Evolutionary conservation across 768 basidiomycete genomes (phyloP).

Genomic region (Lactarius vividus): DNA sequence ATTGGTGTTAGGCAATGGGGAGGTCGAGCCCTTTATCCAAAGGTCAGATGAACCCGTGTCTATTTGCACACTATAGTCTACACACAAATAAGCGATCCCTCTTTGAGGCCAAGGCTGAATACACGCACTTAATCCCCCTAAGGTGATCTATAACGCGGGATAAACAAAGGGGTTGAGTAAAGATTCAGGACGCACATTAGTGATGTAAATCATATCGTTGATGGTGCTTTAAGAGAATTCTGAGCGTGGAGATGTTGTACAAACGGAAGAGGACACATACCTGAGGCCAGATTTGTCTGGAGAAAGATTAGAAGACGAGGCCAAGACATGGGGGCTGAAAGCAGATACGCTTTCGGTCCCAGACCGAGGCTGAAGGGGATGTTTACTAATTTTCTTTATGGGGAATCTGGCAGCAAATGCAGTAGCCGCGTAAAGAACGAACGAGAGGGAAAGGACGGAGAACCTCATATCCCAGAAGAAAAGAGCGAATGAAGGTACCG

Average conservation of each 20-base stretch:
- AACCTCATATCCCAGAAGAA: slow-evolving; percentile 42
- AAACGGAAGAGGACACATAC: slow-evolving; percentile 35
- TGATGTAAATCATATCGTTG: slow-evolving; percentile 75
- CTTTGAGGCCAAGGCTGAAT: not conserved
- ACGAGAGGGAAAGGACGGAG: slow-evolving; percentile 36
- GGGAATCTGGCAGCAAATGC: slow-evolving; percentile 48
- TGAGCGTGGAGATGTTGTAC: not conserved
- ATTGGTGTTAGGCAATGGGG: slow-evolving; percentile 48
- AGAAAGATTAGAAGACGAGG: slow-evolving; percentile 30
- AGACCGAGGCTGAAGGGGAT: slow-evolving; percentile 38
- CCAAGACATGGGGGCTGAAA: slow-evolving; percentile 33
- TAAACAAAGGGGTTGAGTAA: slow-evolving; percentile 7
- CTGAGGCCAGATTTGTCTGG: slow-evolving; percentile 36
- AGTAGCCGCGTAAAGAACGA: slow-evolving; percentile 39
- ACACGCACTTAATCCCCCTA: slow-evolving; percentile 57
- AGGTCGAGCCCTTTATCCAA: slow-evolving; percentile 55
- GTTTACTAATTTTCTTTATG: slow-evolving; percentile 44
- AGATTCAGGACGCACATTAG: slow-evolving; percentile 53
- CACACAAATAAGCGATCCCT: slow-evolving; percentile 2
- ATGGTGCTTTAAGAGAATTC: slow-evolving; percentile 48
- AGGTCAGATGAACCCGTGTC: slow-evolving; percentile 87
- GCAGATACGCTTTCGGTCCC: slow-evolving; percentile 31
- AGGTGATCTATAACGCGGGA: slow-evolving; percentile 50
- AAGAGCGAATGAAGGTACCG: slow-evolving; percentile 18
- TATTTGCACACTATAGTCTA: slow-evolving; percentile 72